Base-by-base conservation (phyloP, 2,329 filamentous ascomycete genomes). In the Monosporascus sp. region DNA sequence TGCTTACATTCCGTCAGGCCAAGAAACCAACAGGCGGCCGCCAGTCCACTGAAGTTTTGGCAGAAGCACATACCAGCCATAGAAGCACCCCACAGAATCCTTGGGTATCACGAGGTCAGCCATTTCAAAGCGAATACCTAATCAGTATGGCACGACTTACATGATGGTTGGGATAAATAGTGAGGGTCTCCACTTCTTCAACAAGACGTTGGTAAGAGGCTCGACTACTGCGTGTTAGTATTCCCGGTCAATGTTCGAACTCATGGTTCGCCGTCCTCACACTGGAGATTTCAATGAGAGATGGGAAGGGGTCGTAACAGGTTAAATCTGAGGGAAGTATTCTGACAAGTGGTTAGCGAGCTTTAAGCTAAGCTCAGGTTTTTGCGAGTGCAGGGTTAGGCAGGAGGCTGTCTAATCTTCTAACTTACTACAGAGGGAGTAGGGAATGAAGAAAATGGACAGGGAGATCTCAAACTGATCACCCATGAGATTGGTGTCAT, bases 371-470 rank as follows among this genome's bases (percentile, higher is more conserved):
- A 27, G 25, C 25, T 27, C 2, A 3, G n/a, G 25, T 3, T 27
- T 27, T 27, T 27, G 25, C 3, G 9, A 27, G 25, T 9, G 25
- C 8, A 9, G 25, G 25, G 3, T 27, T 27, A 27, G 25, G 3
- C 25, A 9, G 25, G 7, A 6, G 8, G 8, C 9, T 27, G 25
- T 27, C 2, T 7, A 27, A 9, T 27, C 8, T n/a, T 41, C 20
- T 7, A 6, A 22, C 38, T 22, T 41, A 41, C 38, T n/a, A 22
- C 38, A 91, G 36, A 91, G 70, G 2, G 88, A 79, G 67, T 96
- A 96, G 0, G 88, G 90, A 48, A 95, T 78, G 72, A 95, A 96
- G 74, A 96, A 95, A 60, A 95, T 86, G 36, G 88, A 89, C 6
- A 96, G 76, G 0, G 84, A 81, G 22, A 81, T 76, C 67, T 92